phyloP scores from a whole-genome alignment of 1,284 basidiomycete species.

The Apiotrichum gracile region DNA sequence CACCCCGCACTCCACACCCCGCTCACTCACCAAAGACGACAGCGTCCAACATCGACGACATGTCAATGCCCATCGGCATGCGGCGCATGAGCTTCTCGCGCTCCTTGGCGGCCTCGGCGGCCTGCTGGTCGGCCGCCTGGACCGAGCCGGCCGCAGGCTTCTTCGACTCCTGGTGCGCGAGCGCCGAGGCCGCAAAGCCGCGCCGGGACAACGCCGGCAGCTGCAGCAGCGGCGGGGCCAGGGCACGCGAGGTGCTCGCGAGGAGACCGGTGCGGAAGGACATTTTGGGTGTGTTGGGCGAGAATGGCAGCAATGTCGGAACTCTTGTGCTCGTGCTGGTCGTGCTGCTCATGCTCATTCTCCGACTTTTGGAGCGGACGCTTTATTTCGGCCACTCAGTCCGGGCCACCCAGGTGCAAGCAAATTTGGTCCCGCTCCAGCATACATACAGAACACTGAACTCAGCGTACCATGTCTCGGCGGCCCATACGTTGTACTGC shows the following conservation, averaged over 20 bases:
- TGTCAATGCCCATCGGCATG: slow-evolving; percentile 7
- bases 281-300: slow-evolving; percentile 3
- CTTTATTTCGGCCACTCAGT: background rate
- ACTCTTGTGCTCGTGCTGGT: background rate
- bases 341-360: no score
- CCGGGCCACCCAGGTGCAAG: no score
- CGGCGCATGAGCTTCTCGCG: slow-evolving; percentile 6
- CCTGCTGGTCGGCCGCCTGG: slow-evolving; percentile 9
- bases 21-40: slow-evolving; percentile 8
- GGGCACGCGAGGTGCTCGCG: slow-evolving; percentile 9
- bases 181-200: background rate
- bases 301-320: background rate
- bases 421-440: no score
- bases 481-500: no score
- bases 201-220: background rate
- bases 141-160: background rate
- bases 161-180: background rate
- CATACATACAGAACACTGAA: no score
- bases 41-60: background rate
- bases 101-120: no score
- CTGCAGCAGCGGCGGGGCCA: background rate
- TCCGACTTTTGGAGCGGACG: background rate
- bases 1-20: no score
- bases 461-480: no score
- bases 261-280: slow-evolving; percentile 13